Evolutionary conservation across 2,329 filamentous ascomycete species (phyloP).

Genomic region (Rachicladosporium sp.): DNA sequence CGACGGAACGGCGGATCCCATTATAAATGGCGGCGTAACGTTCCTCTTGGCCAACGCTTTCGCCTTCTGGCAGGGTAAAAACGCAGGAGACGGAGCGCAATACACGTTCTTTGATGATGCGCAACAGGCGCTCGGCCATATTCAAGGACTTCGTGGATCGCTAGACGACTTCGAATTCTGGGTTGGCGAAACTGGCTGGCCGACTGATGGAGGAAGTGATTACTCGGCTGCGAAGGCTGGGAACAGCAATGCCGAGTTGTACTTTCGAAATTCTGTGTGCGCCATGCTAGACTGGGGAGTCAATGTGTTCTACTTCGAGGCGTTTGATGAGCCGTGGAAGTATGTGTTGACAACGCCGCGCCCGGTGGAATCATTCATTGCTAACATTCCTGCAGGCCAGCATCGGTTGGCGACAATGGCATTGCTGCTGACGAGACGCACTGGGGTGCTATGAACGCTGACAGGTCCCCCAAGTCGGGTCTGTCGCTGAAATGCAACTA

Average conservation of each 20-base stretch:
- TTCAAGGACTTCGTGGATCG: slow-evolving; percentile 38
- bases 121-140: slow-evolving; percentile 48
- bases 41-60: slow-evolving; percentile 58
- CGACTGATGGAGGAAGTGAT: slow-evolving; percentile 47
- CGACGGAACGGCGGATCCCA: slow-evolving; percentile 53
- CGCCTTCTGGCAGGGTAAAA: slow-evolving; percentile 56
- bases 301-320: slow-evolving; percentile 63
- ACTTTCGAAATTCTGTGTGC: slow-evolving; percentile 46
- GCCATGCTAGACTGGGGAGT: slow-evolving; percentile 39
- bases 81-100: slow-evolving; percentile 42
- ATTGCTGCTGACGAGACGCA: slow-evolving; percentile 50
- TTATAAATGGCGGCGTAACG: slow-evolving; percentile 48
- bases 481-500: slow-evolving; percentile 35
- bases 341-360: too few species aligned
- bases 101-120: slow-evolving; percentile 56
- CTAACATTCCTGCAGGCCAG: slow-evolving; percentile 29
- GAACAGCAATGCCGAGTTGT: slow-evolving; percentile 45
- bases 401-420: slow-evolving; percentile 50
- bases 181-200: slow-evolving; percentile 59
- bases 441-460: slow-evolving; percentile 55
- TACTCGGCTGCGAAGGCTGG: slow-evolving; percentile 51
- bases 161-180: slow-evolving; percentile 49
- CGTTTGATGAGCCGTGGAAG: slow-evolving; percentile 50
- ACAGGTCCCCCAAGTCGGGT: slow-evolving; percentile 41
- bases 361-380: too few species aligned